Base-by-base conservation (phyloP, 768 basidiomycete species). In the Lactifluus echinatus region DNA sequence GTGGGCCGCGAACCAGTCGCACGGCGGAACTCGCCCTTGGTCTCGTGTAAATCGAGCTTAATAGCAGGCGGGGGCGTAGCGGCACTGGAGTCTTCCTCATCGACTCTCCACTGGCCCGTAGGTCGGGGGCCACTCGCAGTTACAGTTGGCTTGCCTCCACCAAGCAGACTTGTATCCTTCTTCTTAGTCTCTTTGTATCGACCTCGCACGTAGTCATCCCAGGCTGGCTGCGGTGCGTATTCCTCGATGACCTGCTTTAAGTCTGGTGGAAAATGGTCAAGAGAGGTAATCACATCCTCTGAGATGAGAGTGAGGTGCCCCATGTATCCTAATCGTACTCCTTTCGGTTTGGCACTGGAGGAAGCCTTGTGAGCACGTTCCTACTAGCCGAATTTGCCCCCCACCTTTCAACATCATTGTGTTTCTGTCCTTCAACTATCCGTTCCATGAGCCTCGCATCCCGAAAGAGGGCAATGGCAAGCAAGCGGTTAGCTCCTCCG, bases 241-340 rank as follows among this genome's bases (percentile, higher is more conserved):
- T 76, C 74, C 44, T 79, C 75, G 57, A 96, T 79, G 55, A 76
- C 72, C 1, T 76, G 74, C 24, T 83, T 78, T 23, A 96, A 76
- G 29, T 93, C 91, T 15, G 79, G 75, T 0, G 94, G 92, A 72
- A 90, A 93, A 51, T 89, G 85, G 21, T 91, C 85, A 57, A 98
- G 79, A 8, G 94, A 89, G 55, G 83, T 83, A 67, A 96, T 85
- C 19, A 96, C 84, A 66, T 98, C 95, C 70, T 97, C 96, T 0
- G 93, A 86, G 64, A 99, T 92, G 63, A 97, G 82, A 12, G 88
- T 89, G 15, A 98, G 79, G 69, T 99, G 94, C 0, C 95, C 95
- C 95, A 98, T 98, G 72, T 91, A 95, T 2, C 93, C 94, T 42
- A 95, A 70, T 28, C 94, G 83, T 34, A 87, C 79, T 21, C 87